phyloP scores from a whole-genome alignment of 139 green algal species.

The Diplosphaera chodatii region DNA sequence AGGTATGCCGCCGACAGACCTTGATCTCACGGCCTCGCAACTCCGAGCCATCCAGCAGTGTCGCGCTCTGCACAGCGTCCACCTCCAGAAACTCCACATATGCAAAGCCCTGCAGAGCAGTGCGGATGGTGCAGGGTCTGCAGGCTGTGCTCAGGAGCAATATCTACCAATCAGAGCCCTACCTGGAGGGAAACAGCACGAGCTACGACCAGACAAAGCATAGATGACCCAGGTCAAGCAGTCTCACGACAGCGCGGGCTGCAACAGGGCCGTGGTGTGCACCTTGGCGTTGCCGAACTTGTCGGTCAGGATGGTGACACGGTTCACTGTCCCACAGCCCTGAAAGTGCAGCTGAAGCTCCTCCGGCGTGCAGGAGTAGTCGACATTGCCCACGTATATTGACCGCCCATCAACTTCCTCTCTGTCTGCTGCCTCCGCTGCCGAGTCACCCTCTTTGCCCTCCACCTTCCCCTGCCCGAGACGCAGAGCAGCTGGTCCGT shows the following conservation, averaged over 20 bases:
- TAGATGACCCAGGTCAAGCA: no score
- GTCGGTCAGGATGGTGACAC: constrained; percentile 97
- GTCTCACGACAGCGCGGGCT: no score
- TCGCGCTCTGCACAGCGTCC: constrained; percentile 84
- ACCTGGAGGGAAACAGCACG: no score
- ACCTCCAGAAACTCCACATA: constrained; percentile 97
- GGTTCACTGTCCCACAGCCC: constrained; percentile 93
- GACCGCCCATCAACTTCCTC: constrained; percentile 82
- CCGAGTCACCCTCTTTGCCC: constrained; percentile 2
- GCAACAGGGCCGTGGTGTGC: not conserved
- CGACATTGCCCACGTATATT: constrained; percentile 92
- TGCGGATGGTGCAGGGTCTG: no score
- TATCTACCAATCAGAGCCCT: no score
- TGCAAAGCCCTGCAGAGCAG: constrained; percentile 72
- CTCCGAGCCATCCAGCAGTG: constrained; percentile 75
- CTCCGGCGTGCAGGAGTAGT: constrained; percentile 91
- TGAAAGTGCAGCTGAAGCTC: constrained; percentile 91
- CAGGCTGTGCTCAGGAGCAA: no score
- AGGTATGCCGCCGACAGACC: no score
- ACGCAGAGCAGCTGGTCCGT: no score
- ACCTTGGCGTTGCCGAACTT: constrained; percentile 89
- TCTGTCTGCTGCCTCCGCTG: constrained; percentile 36
- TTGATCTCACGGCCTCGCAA: constrained; percentile 76
- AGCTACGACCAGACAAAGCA: no score
- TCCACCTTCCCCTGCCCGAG: constrained; percentile 1